These are phyloP conservation scores for Peronosclerospora sorghi DNA, from an alignment of 352 stramenopile species.

Conservation along the genomic window DNA sequence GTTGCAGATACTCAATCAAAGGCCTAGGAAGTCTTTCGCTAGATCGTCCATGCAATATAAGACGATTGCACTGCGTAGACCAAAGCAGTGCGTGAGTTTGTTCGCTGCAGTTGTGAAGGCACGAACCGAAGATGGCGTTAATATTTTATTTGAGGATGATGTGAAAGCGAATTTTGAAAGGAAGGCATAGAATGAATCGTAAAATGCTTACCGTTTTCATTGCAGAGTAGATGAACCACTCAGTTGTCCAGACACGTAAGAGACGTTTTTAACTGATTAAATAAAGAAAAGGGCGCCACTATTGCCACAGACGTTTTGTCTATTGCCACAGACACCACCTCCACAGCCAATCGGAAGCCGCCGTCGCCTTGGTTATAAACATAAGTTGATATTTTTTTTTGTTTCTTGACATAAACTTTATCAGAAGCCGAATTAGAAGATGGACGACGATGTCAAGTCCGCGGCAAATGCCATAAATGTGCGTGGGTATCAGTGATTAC, in stretches of 20 bases:
- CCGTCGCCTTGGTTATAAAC: no score
- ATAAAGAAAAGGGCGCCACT: no score
- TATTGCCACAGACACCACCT: no score
- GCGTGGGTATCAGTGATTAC: no score
- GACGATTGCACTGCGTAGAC: conserved; percentile 63
- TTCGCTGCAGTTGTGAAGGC: conserved; percentile 28
- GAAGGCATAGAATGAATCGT: conserved; percentile 5
- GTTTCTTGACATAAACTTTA: no score
- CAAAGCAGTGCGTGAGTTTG: conserved; percentile 58
- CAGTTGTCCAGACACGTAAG: conserved; percentile 59
- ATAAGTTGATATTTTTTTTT: no score
- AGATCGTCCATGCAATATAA: conserved; percentile 57
- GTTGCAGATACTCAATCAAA: conserved; percentile 9
- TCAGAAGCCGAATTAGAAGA: no score
- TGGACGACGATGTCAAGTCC: no score
- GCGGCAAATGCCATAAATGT: no score
- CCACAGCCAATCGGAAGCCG: no score
- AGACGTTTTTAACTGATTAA: conserved; percentile 57
- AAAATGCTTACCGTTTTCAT: conserved; percentile 57
- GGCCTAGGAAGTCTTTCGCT: conserved; percentile 14
- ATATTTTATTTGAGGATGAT: conserved; percentile 18
- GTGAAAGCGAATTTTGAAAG: conserved; percentile 20
- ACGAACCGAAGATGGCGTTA: conserved; percentile 10
- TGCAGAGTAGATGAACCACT: conserved; percentile 68
- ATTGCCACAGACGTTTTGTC: no score